Conservation (phyloP, 495 filamentous ascomycete genomes). For the Penicillium coffeae region DNA sequence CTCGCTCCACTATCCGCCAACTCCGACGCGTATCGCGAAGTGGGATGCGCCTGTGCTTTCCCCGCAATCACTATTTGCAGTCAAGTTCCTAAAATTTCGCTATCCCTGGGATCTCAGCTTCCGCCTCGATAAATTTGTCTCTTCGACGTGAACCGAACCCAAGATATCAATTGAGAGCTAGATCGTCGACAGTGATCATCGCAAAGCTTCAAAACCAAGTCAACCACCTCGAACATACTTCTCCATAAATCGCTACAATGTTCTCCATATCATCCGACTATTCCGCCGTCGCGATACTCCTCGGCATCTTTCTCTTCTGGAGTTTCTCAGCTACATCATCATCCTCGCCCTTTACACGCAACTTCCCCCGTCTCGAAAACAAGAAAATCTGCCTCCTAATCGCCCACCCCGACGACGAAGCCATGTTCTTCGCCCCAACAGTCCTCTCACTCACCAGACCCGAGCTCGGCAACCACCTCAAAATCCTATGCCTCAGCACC, state of each 20-base stretch:
- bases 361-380: conserved; percentile 67
- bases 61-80: neutral
- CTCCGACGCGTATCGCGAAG: neutral
- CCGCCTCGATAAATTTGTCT: neutral
- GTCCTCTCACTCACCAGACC: conserved; percentile 73
- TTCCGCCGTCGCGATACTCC: conserved; percentile 30
- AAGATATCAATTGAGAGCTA: neutral
- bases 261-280: conserved; percentile 17
- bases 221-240: neutral
- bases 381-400: conserved; percentile 88
- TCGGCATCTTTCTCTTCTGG: conserved; percentile 41
- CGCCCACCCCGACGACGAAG: conserved; percentile 96
- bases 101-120: too few relatives aligned
- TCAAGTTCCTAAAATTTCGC: neutral
- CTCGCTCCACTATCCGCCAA: neutral
- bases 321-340: conserved; percentile 49
- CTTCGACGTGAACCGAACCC: neutral
- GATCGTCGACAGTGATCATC: neutral
- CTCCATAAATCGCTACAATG: conserved; percentile 7
- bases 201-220: neutral
- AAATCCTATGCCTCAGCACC: conserved; percentile 87
- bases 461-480: conserved; percentile 78
- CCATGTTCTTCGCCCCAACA: conserved; percentile 97
- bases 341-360: conserved; percentile 60
- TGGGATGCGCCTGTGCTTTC: neutral